Evolutionary conservation across 306 rosid genomes (phyloP).

Genomic region (Cucumis cinereus): DNA sequence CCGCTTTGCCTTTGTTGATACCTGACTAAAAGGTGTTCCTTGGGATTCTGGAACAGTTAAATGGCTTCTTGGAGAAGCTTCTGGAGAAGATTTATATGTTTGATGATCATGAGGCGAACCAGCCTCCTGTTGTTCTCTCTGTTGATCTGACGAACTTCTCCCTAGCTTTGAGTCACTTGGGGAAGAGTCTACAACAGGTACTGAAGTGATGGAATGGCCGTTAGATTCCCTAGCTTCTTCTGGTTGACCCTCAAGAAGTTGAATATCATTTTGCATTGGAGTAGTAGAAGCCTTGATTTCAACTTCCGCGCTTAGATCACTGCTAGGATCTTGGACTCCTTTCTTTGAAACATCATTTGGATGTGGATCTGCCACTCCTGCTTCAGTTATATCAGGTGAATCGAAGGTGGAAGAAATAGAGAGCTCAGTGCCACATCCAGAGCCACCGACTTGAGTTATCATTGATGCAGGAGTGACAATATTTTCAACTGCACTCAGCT

Average conservation of each 20-base stretch:
- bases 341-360: constrained; percentile 34
- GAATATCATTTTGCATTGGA: constrained; percentile 17
- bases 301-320: constrained; percentile 11
- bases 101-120: constrained; percentile 19
- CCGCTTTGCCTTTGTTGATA: constrained; percentile 42
- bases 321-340: constrained; percentile 26
- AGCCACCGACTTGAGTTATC: constrained; percentile 35
- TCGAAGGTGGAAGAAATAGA: constrained; percentile 82
- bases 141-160: constrained; percentile 23
- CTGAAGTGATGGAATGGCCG: constrained; percentile 18
- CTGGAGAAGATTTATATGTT: constrained; percentile 37
- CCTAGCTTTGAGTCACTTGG: constrained; percentile 24
- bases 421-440: constrained; percentile 76
- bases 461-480: constrained; percentile 28
- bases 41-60: constrained; percentile 64
- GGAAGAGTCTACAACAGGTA: constrained; percentile 19
- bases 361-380: constrained; percentile 30
- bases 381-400: constrained; percentile 68
- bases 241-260: constrained; percentile 19
- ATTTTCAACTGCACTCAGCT: constrained; percentile 28
- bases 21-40: constrained; percentile 88
- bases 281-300: neutral
- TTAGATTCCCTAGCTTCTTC: constrained; percentile 22
- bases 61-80: constrained; percentile 75
- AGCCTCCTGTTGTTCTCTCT: constrained; percentile 19